Evolutionary conservation across 1,284 basidiomycete genomes (phyloP).

Genomic region (Malassezia japonica): DNA sequence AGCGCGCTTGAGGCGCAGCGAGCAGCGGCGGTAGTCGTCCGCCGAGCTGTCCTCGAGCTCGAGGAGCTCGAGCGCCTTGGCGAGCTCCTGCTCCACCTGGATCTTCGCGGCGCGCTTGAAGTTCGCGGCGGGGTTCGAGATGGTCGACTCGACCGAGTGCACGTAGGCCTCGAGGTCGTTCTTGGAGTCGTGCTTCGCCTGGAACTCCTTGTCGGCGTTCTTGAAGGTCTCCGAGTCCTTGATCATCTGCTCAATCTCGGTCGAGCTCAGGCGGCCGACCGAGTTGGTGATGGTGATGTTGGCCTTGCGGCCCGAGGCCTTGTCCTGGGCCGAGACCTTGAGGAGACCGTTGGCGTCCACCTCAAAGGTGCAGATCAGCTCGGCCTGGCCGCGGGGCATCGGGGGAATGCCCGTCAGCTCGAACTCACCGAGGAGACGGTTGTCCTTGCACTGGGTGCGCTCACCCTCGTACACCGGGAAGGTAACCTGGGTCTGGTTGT

Average conservation of each 20-base stretch:
- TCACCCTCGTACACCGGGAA: constrained; percentile 49
- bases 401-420: constrained; percentile 48
- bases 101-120: constrained; percentile 47
- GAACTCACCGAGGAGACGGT: constrained; percentile 48
- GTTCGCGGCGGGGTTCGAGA: constrained; percentile 44
- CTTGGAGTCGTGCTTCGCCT: constrained; percentile 46
- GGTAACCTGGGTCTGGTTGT: constrained; percentile 48
- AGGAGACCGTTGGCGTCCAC: constrained; percentile 48
- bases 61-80: constrained; percentile 48
- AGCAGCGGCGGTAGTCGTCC: constrained; percentile 45
- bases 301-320: constrained; percentile 47
- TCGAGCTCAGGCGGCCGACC: constrained; percentile 43
- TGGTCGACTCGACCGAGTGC: constrained; percentile 45
- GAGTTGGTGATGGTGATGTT: constrained; percentile 49
- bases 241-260: constrained; percentile 49
- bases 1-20: constrained; percentile 44
- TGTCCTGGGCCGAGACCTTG: constrained; percentile 46
- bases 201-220: constrained; percentile 48
- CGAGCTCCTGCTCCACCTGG: constrained; percentile 48
- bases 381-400: constrained; percentile 47
- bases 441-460: constrained; percentile 49
- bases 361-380: constrained; percentile 47
- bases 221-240: constrained; percentile 49
- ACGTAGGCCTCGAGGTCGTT: constrained; percentile 48
- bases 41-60: constrained; percentile 44